A percentile compares a stretch with the other conserved stretches of the same genome.
Evolutionary conservation across 352 stramenopile species (phyloP).

Genomic region (Phytopythium litorale): DNA sequence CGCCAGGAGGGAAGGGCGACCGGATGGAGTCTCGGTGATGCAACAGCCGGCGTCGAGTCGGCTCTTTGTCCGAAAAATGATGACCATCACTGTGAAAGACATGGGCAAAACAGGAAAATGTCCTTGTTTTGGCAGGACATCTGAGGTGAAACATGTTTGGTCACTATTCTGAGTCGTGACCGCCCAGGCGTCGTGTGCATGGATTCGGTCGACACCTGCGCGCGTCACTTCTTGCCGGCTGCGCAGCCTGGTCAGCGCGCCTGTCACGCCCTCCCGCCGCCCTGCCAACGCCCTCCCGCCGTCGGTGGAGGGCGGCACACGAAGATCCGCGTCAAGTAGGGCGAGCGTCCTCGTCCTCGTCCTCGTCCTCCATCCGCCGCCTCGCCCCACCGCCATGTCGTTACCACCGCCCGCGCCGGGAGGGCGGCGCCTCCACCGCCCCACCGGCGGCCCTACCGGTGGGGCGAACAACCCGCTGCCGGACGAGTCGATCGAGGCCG

Average conservation of each 20-base stretch:
- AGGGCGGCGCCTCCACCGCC: background rate
- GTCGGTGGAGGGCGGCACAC: background rate
- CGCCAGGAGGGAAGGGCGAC: too few relatives aligned
- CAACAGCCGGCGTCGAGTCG: too few relatives aligned
- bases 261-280: background rate
- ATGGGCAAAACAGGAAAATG: too few relatives aligned
- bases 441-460: background rate
- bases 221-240: background rate
- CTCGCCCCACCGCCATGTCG: background rate
- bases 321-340: background rate
- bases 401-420: background rate
- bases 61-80: too few relatives aligned
- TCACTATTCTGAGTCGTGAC: too few relatives aligned
- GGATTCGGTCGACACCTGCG: background rate
- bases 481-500: conserved; percentile 41
- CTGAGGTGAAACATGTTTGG: too few relatives aligned
- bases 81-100: too few relatives aligned
- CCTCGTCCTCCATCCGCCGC: too few relatives aligned
- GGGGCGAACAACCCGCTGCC: background rate
- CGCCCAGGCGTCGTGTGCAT: background rate
- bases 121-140: too few relatives aligned
- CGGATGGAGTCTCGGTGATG: too few relatives aligned
- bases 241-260: background rate
- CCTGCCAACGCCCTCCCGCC: background rate
- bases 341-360: too few relatives aligned